A percentile compares a stretch with the other conserved stretches of the same genome.
phyloP scores from a whole-genome alignment of 148 eudicot species.

The Mesembryanthemum crystallinum region DNA sequence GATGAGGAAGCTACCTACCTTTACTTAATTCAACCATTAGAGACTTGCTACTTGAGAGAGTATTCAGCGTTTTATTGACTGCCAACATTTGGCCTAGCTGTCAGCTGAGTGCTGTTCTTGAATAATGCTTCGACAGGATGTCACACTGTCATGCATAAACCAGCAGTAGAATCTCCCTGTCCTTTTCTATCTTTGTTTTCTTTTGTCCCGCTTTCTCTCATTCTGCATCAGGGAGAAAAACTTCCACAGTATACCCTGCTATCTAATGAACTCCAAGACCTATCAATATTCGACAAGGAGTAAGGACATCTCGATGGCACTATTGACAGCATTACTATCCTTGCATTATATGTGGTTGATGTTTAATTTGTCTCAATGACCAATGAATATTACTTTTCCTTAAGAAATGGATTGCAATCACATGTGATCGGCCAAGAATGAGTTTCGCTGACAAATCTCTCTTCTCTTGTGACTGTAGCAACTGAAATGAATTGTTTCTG shows the following conservation, averaged over 20 bases:
- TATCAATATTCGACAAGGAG: not conserved
- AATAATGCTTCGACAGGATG: too few species aligned
- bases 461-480: slow-evolving; percentile 9
- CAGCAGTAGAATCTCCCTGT: too few species aligned
- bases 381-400: not conserved
- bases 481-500: slow-evolving; percentile 7
- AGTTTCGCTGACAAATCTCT: not conserved
- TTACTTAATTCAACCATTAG: too few species aligned
- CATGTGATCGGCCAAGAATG: not conserved
- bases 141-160: too few species aligned
- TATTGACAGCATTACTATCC: not conserved
- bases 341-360: slow-evolving; percentile 3
- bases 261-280: not conserved
- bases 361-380: not conserved
- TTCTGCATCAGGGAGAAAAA: not conserved
- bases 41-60: too few species aligned
- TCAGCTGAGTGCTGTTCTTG: too few species aligned
- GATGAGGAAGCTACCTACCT: not conserved
- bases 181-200: not conserved
- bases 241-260: not conserved
- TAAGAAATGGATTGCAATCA: not conserved
- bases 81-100: not conserved
- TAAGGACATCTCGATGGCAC: not conserved
- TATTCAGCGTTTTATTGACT: too few species aligned
- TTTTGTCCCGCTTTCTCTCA: not conserved